Evolutionary conservation across 371 early-diverging fungal genomes (phyloP).

Genomic region (Mortierella sp.): DNA sequence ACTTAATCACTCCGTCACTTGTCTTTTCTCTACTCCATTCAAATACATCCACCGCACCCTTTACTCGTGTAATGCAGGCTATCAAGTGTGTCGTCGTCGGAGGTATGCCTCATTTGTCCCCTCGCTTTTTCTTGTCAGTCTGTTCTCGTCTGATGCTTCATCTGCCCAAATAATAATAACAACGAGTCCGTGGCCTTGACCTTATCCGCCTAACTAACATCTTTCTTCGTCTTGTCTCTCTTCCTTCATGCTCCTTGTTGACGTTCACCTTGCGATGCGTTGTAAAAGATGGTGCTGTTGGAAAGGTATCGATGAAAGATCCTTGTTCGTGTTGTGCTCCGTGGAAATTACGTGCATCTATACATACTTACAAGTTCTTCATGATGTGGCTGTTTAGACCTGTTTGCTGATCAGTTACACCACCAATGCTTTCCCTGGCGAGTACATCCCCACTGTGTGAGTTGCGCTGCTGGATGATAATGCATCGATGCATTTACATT

Average conservation of each 20-base stretch:
- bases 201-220: background rate
- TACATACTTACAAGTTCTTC: background rate
- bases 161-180: no score
- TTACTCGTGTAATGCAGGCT: background rate
- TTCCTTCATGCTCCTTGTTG: background rate
- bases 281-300: constrained; percentile 51
- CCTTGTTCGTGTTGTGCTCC: background rate
- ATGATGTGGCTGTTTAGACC: constrained; percentile 69
- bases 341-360: background rate
- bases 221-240: background rate
- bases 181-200: no score
- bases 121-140: background rate
- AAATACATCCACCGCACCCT: background rate
- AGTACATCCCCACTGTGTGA: constrained; percentile 98
- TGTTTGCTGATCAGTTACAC: constrained; percentile 96
- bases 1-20: no score
- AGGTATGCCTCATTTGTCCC: background rate
- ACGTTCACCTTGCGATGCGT: background rate
- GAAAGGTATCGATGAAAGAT: constrained; percentile 35
- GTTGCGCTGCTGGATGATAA: constrained; percentile 12
- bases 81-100: constrained; percentile 2
- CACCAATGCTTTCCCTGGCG: constrained; percentile 97
- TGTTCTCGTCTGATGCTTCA: background rate
- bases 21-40: constrained; percentile 2
- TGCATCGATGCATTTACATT: no score